Percentiles rank a stretch among this genome's conserved stretches.
These are phyloP conservation scores for Amanita polypyramis DNA, from an alignment of 768 basidiomycete species.

Conservation along the genomic window DNA sequence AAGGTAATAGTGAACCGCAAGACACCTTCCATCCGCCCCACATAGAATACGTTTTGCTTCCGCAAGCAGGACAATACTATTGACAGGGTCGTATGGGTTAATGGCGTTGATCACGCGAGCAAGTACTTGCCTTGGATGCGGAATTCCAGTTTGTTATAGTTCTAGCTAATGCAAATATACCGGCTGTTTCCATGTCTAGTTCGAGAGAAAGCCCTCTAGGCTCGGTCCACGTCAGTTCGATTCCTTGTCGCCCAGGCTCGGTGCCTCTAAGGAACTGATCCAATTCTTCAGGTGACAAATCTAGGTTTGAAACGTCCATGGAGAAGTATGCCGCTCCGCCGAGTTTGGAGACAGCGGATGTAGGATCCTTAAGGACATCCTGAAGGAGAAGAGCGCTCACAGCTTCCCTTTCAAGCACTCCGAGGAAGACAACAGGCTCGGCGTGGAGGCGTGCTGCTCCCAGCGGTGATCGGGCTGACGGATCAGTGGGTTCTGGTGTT, in stretches of 20 bases:
- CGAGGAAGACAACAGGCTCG: slow-evolving; percentile 66
- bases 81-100: background rate
- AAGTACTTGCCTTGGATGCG: slow-evolving; percentile 58
- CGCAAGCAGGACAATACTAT: slow-evolving; percentile 87
- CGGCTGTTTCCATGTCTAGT: slow-evolving; percentile 57
- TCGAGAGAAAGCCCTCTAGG: slow-evolving; percentile 44
- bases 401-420: slow-evolving; percentile 51
- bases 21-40: slow-evolving; percentile 97
- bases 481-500: slow-evolving; percentile 20
- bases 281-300: slow-evolving; percentile 22
- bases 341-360: slow-evolving; percentile 44
- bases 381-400: slow-evolving; percentile 48
- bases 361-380: slow-evolving; percentile 50
- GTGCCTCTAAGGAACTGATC: slow-evolving; percentile 29
- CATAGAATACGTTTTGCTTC: slow-evolving; percentile 66
- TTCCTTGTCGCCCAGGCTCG: slow-evolving; percentile 27
- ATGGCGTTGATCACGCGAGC: background rate
- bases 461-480: slow-evolving; percentile 10
- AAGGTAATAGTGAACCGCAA: slow-evolving; percentile 68
- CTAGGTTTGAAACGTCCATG: slow-evolving; percentile 55
- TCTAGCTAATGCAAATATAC: slow-evolving; percentile 67
- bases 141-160: slow-evolving; percentile 91
- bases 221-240: slow-evolving; percentile 49
- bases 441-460: slow-evolving; percentile 54
- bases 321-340: slow-evolving; percentile 83